Percentiles rank a stretch among this genome's conserved stretches.
These are phyloP conservation scores for Aquilaria agallochum DNA, from an alignment of 441 rosid genomes.

Conservation along the genomic window DNA sequence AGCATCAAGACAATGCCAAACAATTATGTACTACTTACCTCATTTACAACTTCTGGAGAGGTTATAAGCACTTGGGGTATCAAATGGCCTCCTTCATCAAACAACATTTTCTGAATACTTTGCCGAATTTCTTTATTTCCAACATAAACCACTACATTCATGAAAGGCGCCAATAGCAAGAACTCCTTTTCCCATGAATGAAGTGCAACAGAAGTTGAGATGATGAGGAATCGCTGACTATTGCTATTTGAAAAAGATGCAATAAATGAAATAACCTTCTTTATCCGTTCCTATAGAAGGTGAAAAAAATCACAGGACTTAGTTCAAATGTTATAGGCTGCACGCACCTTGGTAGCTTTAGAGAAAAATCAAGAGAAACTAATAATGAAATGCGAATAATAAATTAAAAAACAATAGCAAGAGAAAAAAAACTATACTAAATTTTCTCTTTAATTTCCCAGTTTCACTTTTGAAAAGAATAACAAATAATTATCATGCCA, in stretches of 20 bases:
- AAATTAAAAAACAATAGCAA: no score
- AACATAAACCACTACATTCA: conserved; percentile 39
- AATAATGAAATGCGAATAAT: not conserved
- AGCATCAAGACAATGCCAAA: no score
- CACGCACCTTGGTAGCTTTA: no score
- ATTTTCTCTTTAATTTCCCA: no score
- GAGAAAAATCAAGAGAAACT: not conserved
- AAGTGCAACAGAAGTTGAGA: conserved; percentile 37
- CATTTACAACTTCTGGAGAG: conserved; percentile 39
- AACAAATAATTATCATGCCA: no score
- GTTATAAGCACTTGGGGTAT: conserved; percentile 53
- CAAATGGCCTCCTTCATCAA: conserved; percentile 31
- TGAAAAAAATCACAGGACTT: not conserved
- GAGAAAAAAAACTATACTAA: no score
- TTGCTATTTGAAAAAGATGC: conserved; percentile 25
- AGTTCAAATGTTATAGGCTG: not conserved
- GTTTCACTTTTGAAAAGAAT: no score
- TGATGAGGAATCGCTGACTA: conserved; percentile 43
- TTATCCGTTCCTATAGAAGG: conserved; percentile 48
- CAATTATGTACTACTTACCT: conserved; percentile 29
- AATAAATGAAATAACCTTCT: conserved; percentile 39
- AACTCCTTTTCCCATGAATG: conserved; percentile 52
- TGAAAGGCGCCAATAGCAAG: conserved; percentile 31
- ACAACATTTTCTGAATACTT: conserved; percentile 37
- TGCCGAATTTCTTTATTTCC: conserved; percentile 38